Evolutionary conservation across 768 basidiomycete species (phyloP).

Genomic region (Lactarius trivialis): DNA sequence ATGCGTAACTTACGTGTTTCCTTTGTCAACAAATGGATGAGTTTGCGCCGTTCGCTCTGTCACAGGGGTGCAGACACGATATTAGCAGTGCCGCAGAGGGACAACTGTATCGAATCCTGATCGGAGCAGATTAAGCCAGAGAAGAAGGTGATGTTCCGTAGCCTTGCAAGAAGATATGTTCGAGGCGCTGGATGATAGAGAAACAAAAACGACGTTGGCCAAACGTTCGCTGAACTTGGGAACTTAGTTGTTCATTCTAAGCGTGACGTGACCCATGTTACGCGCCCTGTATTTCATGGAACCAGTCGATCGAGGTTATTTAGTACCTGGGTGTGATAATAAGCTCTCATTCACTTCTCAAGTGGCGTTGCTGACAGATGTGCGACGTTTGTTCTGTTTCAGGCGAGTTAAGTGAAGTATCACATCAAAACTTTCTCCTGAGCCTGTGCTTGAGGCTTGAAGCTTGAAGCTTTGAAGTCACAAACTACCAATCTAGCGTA

Average conservation of each 20-base stretch:
- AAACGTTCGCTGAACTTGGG: slow-evolving; percentile 25
- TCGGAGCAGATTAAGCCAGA: slow-evolving; percentile 11
- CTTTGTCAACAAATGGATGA: background rate
- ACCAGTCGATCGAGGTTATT: background rate
- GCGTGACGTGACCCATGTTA: slow-evolving; percentile 25
- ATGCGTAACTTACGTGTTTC: slow-evolving; percentile 7
- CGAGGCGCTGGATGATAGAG: slow-evolving; percentile 15
- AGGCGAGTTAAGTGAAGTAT: background rate
- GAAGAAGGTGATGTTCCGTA: background rate
- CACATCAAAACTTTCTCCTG: background rate
- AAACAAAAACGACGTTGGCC: slow-evolving; percentile 18
- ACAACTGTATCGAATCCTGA: slow-evolving; percentile 11
- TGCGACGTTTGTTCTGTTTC: background rate
- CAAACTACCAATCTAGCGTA: background rate
- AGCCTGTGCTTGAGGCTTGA: background rate
- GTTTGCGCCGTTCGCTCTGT: slow-evolving; percentile 9
- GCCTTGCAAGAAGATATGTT: slow-evolving; percentile 7
- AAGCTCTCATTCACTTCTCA: background rate
- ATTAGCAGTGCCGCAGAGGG: slow-evolving; percentile 3
- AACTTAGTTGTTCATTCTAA: slow-evolving; percentile 26
- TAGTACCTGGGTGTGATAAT: background rate
- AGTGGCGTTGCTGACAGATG: background rate
- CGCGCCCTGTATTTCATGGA: slow-evolving; percentile 13
- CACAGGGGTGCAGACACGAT: slow-evolving; percentile 8
- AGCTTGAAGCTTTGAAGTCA: background rate